Percentiles rank a stretch among this genome's conserved stretches.
phyloP scores from a whole-genome alignment of 352 stramenopile genomes.

The Phytophthora tentaculata region DNA sequence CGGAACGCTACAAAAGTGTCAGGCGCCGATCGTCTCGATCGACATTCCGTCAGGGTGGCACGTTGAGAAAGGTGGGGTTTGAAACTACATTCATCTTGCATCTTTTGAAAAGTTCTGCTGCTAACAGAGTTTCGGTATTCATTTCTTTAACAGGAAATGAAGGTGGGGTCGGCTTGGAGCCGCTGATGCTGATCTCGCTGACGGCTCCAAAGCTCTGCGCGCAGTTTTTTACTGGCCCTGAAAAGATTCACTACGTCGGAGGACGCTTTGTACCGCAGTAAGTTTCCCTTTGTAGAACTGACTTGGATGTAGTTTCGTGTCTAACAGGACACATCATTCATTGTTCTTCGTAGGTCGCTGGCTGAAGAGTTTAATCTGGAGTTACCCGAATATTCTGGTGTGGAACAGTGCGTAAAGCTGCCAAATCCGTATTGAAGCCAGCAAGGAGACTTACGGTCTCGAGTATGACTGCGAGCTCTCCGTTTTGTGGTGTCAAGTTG shows the following conservation, averaged over 20 bases:
- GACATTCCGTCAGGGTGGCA: constrained; percentile 99
- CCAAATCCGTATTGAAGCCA: constrained; percentile 39
- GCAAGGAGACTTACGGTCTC: constrained; percentile 17
- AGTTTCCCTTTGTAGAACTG: neutral
- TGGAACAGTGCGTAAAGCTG: constrained; percentile 72
- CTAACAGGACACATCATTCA: neutral
- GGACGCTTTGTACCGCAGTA: constrained; percentile 95
- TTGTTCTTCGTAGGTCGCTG: constrained; percentile 43
- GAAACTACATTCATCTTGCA: neutral
- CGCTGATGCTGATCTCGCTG: constrained; percentile 96
- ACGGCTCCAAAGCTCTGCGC: constrained; percentile 97
- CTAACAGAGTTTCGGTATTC: neutral
- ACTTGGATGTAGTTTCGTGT: neutral
- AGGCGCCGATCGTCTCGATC: constrained; percentile 93
- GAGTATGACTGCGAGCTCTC: constrained; percentile 6
- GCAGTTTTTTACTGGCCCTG: constrained; percentile 82
- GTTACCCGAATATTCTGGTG: constrained; percentile 60
- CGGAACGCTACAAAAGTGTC: constrained; percentile 54
- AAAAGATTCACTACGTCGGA: constrained; percentile 94
- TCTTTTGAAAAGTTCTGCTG: neutral
- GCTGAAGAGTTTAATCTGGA: constrained; percentile 71
- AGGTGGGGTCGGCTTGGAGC: constrained; percentile 77
- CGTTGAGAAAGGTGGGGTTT: constrained; percentile 87
- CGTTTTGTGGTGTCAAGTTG: constrained; percentile 4
- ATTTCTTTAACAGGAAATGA: constrained; percentile 60